Conservation (phyloP, 257 asterid genomes). For the Solanum chiquidenum region DNA sequence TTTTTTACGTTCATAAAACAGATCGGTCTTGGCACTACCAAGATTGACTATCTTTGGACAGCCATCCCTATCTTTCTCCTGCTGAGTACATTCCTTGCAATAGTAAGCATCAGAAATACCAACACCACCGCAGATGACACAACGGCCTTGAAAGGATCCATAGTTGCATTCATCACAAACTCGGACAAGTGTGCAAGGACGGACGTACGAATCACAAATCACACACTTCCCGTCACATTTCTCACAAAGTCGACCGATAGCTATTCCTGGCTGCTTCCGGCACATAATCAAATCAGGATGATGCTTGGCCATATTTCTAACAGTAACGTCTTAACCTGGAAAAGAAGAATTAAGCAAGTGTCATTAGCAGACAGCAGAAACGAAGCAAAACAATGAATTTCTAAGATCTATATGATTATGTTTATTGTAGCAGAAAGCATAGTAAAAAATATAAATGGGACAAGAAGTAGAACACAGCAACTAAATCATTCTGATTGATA, state of each 20-base stretch:
- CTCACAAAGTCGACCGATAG: slow-evolving; percentile 83
- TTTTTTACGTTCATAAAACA: slow-evolving; percentile 79
- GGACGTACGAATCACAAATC: slow-evolving; percentile 78
- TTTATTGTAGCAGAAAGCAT: background rate
- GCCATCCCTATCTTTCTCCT: slow-evolving; percentile 77
- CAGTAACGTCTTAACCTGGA: background rate
- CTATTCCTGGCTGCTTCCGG: slow-evolving; percentile 84
- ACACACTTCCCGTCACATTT: slow-evolving; percentile 85
- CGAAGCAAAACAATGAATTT: background rate
- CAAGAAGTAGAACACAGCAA: background rate
- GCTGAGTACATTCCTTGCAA: slow-evolving; percentile 88
- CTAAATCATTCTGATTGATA: background rate
- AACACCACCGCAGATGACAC: slow-evolving; percentile 78
- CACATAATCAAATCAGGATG: slow-evolving; percentile 91
- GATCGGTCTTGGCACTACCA: slow-evolving; percentile 80
- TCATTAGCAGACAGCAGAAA: background rate
- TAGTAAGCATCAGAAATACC: slow-evolving; percentile 87
- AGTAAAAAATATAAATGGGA: background rate
- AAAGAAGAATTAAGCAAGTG: background rate
- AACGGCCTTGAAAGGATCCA: slow-evolving; percentile 84
- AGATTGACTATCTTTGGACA: slow-evolving; percentile 83
- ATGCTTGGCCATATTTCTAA: slow-evolving; percentile 69
- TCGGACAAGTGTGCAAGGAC: slow-evolving; percentile 83
- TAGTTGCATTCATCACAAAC: slow-evolving; percentile 88
- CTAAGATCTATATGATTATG: background rate